Evolutionary conservation across 331 rosid genomes (phyloP).

Genomic region (Ulmus americana): DNA sequence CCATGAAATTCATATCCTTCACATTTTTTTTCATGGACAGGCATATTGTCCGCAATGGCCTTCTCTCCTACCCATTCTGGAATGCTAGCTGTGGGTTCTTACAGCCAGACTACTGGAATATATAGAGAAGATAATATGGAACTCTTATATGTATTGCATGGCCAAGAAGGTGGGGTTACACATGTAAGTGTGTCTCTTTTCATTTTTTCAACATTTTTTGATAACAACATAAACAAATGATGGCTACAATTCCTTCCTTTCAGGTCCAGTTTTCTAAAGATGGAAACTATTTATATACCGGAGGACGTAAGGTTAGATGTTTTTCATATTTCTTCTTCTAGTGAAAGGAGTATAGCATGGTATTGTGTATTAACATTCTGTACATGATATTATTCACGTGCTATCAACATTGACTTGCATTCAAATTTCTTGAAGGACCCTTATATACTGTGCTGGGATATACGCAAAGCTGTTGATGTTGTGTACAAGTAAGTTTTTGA

Average conservation of each 20-base stretch:
- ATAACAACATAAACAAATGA: conserved; percentile 19
- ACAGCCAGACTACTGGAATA: conserved; percentile 73
- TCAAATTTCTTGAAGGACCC: conserved; percentile 65
- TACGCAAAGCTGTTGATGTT: conserved; percentile 81
- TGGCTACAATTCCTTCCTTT: conserved; percentile 15
- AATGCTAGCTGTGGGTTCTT: conserved; percentile 87
- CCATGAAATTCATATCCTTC: conserved; percentile 12
- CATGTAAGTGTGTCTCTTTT: conserved; percentile 62
- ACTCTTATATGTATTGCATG: conserved; percentile 75
- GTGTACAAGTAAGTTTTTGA: conserved; percentile 64
- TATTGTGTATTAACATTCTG: conserved; percentile 6
- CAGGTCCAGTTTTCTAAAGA: conserved; percentile 92
- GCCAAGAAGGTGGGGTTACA: conserved; percentile 96
- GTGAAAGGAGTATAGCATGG: background rate
- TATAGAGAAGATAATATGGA: conserved; percentile 92
- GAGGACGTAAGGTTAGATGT: conserved; percentile 75
- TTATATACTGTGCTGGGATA: conserved; percentile 91
- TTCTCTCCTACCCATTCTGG: conserved; percentile 81
- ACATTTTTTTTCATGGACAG: conserved; percentile 32
- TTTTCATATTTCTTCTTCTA: conserved; percentile 7
- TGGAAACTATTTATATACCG: conserved; percentile 86
- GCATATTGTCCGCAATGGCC: conserved; percentile 81
- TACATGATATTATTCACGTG: conserved; percentile 1
- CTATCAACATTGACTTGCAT: conserved; percentile 17
- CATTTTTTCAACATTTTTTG: conserved; percentile 10